phyloP scores from a whole-genome alignment of 805 yeast genomes.

The Candida ipomoeae region DNA sequence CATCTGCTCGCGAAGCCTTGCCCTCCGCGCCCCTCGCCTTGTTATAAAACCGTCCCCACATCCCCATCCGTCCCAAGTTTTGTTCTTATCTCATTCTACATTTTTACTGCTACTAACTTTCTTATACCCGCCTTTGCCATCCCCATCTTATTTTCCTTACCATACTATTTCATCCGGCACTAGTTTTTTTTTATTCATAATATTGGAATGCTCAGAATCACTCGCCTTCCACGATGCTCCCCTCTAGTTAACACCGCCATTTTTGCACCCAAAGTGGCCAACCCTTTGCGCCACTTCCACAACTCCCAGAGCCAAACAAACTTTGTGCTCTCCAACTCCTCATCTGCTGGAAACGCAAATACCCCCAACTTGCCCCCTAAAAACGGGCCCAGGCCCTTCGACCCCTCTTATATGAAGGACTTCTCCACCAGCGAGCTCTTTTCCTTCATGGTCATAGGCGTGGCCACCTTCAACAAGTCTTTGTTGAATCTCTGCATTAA shows the following conservation, averaged over 20 bases:
- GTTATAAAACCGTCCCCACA: background rate
- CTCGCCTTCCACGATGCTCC: conserved; percentile 1
- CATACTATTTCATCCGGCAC: no score
- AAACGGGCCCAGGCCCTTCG: conserved; percentile 10
- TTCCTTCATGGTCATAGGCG: conserved; percentile 64
- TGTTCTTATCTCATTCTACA: background rate
- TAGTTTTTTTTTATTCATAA: background rate
- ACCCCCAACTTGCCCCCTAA: conserved; percentile 11
- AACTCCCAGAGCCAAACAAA: conserved; percentile 11
- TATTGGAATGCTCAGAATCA: conserved; percentile 4
- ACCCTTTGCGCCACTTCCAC: conserved; percentile 13
- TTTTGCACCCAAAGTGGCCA: background rate
- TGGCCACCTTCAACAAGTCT: conserved; percentile 62
- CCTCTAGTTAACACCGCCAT: conserved; percentile 1
- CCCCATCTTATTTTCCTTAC: no score
- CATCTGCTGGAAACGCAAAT: conserved; percentile 6
- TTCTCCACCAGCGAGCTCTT: conserved; percentile 53
- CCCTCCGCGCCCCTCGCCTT: background rate
- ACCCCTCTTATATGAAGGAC: conserved; percentile 32
- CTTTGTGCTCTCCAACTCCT: conserved; percentile 8
- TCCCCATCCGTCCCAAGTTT: background rate
- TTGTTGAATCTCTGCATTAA: conserved; percentile 58
- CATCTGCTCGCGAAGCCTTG: conserved; percentile 12
- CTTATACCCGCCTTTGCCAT: no score
- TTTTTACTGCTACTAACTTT: background rate